Evolutionary conservation across 352 stramenopile genomes (phyloP).

Genomic region (Thalassiosira oceanica): DNA sequence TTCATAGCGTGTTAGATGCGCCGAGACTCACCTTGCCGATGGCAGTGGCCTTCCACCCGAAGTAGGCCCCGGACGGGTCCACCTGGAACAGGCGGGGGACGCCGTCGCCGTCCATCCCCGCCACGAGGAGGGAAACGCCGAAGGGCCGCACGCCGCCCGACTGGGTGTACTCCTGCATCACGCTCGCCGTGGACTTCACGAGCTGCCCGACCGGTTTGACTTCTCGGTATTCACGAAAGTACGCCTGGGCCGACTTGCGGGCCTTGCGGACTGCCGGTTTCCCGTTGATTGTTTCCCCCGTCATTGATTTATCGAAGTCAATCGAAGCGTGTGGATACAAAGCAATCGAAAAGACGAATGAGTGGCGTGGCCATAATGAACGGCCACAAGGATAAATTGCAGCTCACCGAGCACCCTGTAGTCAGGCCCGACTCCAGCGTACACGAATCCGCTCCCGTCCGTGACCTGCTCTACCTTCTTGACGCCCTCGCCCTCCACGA

Average conservation of each 20-base stretch:
- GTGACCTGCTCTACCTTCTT: conserved; percentile 95
- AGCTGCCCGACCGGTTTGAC: conserved; percentile 93
- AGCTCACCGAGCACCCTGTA: conserved; percentile 93
- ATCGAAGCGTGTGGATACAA: no score
- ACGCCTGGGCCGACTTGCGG: conserved; percentile 93
- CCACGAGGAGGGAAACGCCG: conserved; percentile 96
- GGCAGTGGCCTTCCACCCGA: conserved; percentile 99
- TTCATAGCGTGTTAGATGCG: not conserved
- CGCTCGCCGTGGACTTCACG: conserved; percentile 92
- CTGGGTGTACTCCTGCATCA: conserved; percentile 99
- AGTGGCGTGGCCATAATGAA: no score
- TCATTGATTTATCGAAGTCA: no score
- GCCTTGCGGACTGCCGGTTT: conserved; percentile 90
- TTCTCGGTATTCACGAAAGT: conserved; percentile 93
- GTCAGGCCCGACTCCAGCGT: conserved; percentile 96
- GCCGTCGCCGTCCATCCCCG: conserved; percentile 95
- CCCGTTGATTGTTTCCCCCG: no score
- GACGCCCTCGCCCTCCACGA: conserved; percentile 94
- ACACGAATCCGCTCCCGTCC: conserved; percentile 89
- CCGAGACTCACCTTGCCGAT: conserved; percentile 88
- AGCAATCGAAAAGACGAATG: not conserved
- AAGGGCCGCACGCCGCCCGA: conserved; percentile 97
- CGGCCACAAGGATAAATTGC: not conserved
- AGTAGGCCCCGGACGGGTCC: conserved; percentile 96
- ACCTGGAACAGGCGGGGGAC: conserved; percentile 95